Conservation (phyloP, 768 basidiomycete species). For the Trametes cinnabarina region DNA sequence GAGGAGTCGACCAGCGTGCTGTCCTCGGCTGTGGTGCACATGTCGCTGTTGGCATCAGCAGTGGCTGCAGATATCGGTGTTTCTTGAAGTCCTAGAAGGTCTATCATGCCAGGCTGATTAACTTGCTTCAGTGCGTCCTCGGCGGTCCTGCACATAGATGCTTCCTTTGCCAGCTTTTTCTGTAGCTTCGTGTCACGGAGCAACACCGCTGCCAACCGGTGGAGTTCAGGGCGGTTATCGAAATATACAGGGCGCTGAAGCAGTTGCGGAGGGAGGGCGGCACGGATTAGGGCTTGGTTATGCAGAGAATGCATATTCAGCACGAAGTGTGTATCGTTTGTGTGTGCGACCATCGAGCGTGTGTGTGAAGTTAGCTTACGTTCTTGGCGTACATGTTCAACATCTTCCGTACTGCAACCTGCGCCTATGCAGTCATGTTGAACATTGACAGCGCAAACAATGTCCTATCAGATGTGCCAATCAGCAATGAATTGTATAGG, state of each 20-base stretch:
- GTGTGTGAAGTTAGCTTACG: background rate
- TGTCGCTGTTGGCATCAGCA: too few relatives aligned
- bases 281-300: background rate
- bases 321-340: background rate
- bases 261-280: background rate
- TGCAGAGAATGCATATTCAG: conserved; percentile 8
- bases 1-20: too few relatives aligned
- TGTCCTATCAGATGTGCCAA: conserved; percentile 1
- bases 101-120: background rate
- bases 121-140: background rate
- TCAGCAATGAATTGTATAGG: background rate
- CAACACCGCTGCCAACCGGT: conserved; percentile 3
- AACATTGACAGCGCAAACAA: conserved; percentile 4
- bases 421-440: conserved; percentile 17
- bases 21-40: too few relatives aligned
- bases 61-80: too few relatives aligned
- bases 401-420: background rate
- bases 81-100: background rate
- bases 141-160: conserved; percentile 1
- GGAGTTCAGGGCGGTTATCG: background rate
- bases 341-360: background rate
- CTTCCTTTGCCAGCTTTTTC: conserved; percentile 17
- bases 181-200: conserved; percentile 16
- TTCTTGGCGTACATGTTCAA: background rate
- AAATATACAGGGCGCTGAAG: background rate